Conservation (phyloP, 2,329 filamentous ascomycete genomes). For the Apiospora pterosperma region DNA sequence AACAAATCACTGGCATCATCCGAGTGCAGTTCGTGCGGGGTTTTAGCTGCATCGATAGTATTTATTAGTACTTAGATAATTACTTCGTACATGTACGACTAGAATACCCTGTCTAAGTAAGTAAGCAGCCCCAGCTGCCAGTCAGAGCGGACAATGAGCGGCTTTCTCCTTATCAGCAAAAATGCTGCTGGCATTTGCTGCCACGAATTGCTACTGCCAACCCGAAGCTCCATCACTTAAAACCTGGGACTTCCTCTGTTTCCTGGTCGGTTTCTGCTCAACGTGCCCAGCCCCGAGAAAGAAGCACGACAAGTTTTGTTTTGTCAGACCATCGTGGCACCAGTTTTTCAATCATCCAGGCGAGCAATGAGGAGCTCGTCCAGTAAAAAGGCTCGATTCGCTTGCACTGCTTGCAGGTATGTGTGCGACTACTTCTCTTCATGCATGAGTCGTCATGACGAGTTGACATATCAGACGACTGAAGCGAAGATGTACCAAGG, state of each 20-base stretch:
- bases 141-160: no score
- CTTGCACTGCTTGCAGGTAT: neutral
- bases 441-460: neutral
- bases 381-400: neutral
- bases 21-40: conserved; percentile 2
- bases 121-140: no score
- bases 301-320: neutral
- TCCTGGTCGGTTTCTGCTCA: neutral
- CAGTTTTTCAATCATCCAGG: neutral
- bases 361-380: neutral
- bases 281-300: no score
- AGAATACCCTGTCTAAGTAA: no score
- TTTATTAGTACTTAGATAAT: no score
- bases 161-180: no score
- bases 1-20: neutral
- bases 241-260: neutral
- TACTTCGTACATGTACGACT: no score
- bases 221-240: neutral
- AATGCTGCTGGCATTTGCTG: neutral
- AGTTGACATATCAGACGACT: neutral
- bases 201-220: no score
- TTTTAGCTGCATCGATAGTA: neutral
- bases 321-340: neutral
- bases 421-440: neutral
- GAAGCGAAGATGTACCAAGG: neutral